A percentile compares a stretch with the other conserved stretches of the same genome.
These are phyloP conservation scores for Alliaria petiolata DNA, from an alignment of 345 rosid genomes.

Conservation along the genomic window DNA sequence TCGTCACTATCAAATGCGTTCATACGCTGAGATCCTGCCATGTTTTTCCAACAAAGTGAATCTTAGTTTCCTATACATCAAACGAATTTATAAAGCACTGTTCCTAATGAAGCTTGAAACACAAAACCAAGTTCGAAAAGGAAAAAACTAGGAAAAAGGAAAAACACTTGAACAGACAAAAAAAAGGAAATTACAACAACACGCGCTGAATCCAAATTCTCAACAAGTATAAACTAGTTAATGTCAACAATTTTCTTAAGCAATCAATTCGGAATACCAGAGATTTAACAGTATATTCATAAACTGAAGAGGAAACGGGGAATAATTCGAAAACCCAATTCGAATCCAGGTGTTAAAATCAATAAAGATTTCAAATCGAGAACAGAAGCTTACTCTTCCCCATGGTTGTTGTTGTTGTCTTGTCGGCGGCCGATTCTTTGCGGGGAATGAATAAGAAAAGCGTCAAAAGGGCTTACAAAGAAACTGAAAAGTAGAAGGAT, in stretches of 20 bases:
- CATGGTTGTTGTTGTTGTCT: conserved; percentile 36
- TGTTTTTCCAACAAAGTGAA: neutral
- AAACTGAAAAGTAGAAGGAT: conserved; percentile 30
- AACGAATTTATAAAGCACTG: no score
- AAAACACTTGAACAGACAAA: no score
- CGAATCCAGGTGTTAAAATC: neutral
- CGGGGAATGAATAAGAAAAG: neutral
- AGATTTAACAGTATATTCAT: neutral
- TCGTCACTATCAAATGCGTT: conserved; percentile 64
- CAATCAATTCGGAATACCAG: no score
- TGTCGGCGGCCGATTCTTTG: conserved; percentile 14
- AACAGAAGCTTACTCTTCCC: conserved; percentile 59
- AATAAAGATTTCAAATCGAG: neutral
- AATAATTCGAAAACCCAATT: neutral
- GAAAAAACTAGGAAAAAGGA: no score
- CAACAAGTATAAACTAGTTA: no score
- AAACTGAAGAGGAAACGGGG: neutral
- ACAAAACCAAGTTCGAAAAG: no score
- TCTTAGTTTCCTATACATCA: neutral
- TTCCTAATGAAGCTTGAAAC: no score
- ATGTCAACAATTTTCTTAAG: no score
- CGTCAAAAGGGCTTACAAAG: conserved; percentile 39
- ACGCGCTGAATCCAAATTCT: no score
- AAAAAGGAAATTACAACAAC: no score
- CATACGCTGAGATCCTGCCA: conserved; percentile 27